A percentile compares a stretch with the other conserved stretches of the same genome.
Conservation (phyloP, 2,329 filamentous ascomycete genomes). For the Didymella glomerata region DNA sequence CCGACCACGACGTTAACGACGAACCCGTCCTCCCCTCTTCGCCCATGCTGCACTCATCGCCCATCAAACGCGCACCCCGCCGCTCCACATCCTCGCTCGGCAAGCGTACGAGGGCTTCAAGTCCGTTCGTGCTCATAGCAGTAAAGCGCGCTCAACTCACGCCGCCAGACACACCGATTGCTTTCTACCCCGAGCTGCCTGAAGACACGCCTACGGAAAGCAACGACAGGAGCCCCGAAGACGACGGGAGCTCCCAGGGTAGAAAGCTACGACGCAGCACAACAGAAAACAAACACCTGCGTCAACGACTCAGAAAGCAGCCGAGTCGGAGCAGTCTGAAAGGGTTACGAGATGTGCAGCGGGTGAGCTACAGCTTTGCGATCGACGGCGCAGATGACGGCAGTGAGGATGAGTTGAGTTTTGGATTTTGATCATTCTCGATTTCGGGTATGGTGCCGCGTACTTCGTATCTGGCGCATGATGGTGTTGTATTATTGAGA, state of each 20-base stretch:
- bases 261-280: slow-evolving; percentile 12
- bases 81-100: slow-evolving; percentile 13
- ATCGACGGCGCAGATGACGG: neutral
- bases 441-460: neutral
- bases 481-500: neutral
- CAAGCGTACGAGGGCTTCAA: slow-evolving; percentile 38
- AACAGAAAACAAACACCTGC: slow-evolving; percentile 19
- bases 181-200: slow-evolving; percentile 31
- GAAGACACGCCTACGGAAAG: slow-evolving; percentile 16
- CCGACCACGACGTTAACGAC: slow-evolving; percentile 20
- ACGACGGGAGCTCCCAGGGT: too few species aligned
- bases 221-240: neutral
- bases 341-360: slow-evolving; percentile 29
- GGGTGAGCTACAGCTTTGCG: slow-evolving; percentile 23
- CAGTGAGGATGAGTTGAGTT: slow-evolving; percentile 19
- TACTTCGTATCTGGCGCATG: too few species aligned
- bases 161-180: slow-evolving; percentile 25
- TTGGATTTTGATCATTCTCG: slow-evolving; percentile 1
- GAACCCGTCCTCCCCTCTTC: slow-evolving; percentile 37
- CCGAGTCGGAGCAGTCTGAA: slow-evolving; percentile 26
- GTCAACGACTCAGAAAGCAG: slow-evolving; percentile 18
- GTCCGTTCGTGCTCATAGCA: slow-evolving; percentile 40
- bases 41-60: slow-evolving; percentile 36
- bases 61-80: slow-evolving; percentile 21
- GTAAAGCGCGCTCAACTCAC: slow-evolving; percentile 31